Percentiles rank a stretch among this genome's conserved stretches.
These are phyloP conservation scores for Nosema bombycis DNA, from an alignment of 371 early-diverging fungal genomes.

Conservation along the genomic window DNA sequence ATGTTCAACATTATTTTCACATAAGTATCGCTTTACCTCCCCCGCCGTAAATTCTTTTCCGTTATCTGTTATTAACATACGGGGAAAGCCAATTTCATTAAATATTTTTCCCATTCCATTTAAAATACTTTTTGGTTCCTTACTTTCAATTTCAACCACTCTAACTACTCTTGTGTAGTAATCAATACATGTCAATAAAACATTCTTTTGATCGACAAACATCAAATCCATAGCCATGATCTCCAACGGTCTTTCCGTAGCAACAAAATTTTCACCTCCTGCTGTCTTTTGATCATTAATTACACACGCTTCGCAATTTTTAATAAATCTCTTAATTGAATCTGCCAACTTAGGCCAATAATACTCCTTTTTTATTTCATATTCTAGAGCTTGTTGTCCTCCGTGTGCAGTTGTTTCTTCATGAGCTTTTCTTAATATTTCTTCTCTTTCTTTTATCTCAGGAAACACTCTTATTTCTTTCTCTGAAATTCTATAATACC, in stretches of 20 bases:
- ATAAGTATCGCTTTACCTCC: background rate
- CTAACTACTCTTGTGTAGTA: constrained; percentile 21
- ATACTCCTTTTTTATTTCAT: background rate
- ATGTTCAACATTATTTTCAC: background rate
- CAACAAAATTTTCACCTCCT: background rate
- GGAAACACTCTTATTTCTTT: background rate
- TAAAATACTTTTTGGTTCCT: background rate
- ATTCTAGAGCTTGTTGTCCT: background rate
- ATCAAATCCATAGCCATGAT: background rate
- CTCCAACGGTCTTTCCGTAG: background rate
- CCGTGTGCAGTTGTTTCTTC: constrained; percentile 9
- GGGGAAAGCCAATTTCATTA: background rate
- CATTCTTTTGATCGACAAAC: background rate
- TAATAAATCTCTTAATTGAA: background rate
- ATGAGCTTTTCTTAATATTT: constrained; percentile 20
- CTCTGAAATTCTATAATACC: background rate
- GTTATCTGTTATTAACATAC: constrained; percentile 8
- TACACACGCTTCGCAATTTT: constrained; percentile 34
- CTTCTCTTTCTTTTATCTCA: background rate
- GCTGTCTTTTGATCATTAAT: constrained; percentile 16
- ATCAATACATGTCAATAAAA: constrained; percentile 8
- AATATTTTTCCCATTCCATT: background rate
- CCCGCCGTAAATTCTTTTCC: constrained; percentile 7
- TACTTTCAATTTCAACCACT: background rate
- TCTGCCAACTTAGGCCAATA: constrained; percentile 11